Base-by-base conservation (phyloP, 257 asterid species). In the Lantana camara region DNA sequence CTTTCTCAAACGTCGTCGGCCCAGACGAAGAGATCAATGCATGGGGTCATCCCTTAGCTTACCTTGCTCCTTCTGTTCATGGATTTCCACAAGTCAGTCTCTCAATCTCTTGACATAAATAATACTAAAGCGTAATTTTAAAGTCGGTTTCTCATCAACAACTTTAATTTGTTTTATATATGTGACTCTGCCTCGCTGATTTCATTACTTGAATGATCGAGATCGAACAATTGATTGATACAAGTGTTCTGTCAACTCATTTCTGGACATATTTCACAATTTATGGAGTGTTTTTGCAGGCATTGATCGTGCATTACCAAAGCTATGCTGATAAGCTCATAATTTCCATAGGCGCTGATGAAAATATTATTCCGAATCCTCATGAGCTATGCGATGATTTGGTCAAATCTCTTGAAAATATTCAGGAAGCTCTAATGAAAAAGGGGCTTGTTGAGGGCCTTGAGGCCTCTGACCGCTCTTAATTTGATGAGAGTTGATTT, bases 1-100 rank as follows among this genome's bases (percentile, higher is more conserved):
- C 58, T 0, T 57, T 74, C 56, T 74, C 75, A 12, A 74, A 69
- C 5, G 76, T 81, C 57, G 70, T 69, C 20, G 87, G 87, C 6
- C 87, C 87, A 21, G 57, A 57, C 54, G 84, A 81, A 22, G 87
- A 81, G 23, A 67, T 81, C 42, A 63, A 27, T 32, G 67, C 78
- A 22, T 75, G 66, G 5, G 87, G 80, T 1, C 87, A 81, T 55
- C 78, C 62, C 7, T 32, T 81, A 2, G 46, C 66, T 52, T 81
- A 72, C 57, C 48, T 71, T 66, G 82, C 87, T 15, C 84, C 87
- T 54, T 63, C 84, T 10, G 77, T 68, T 11, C 27, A 40, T 29
- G 87, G 84, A 0, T 32, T 66, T 7, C 74, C 82, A 61, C 79
- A 72, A 42, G 87, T 82, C 58, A 68, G 54, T 45, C 12, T 38